These are phyloP conservation scores for Penicillium manginii DNA, from an alignment of 495 filamentous ascomycete genomes.

Conservation along the genomic window DNA sequence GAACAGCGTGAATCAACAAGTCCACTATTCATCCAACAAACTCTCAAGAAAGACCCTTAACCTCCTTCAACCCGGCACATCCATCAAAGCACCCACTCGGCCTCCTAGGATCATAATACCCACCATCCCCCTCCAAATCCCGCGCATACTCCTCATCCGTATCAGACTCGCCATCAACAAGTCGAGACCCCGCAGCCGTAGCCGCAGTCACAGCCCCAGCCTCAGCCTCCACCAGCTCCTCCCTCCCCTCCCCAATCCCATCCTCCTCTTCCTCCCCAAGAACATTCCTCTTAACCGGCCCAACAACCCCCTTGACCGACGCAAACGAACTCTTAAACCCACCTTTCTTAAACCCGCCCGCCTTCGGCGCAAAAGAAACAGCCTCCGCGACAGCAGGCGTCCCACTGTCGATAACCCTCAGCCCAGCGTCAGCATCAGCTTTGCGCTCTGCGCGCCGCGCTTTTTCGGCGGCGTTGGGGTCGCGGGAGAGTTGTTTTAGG, in stretches of 20 bases:
- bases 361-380: not conserved
- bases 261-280: slow-evolving; percentile 49
- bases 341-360: slow-evolving; percentile 61
- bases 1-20: too few relatives aligned
- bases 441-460: slow-evolving; percentile 73
- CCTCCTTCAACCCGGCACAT: slow-evolving; percentile 26
- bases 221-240: too few relatives aligned
- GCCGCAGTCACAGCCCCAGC: not conserved
- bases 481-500: slow-evolving; percentile 62
- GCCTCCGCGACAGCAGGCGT: too few relatives aligned
- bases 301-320: slow-evolving; percentile 41
- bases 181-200: not conserved
- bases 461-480: slow-evolving; percentile 59
- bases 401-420: slow-evolving; percentile 46
- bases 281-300: slow-evolving; percentile 48
- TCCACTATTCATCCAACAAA: too few relatives aligned
- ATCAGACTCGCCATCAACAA: slow-evolving; percentile 41
- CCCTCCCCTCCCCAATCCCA: slow-evolving; percentile 5
- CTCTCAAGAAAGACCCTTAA: not conserved
- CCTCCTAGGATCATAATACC: slow-evolving; percentile 54
- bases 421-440: slow-evolving; percentile 59
- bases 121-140: slow-evolving; percentile 37
- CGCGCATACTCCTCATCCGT: slow-evolving; percentile 50
- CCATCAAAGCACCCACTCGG: slow-evolving; percentile 54
- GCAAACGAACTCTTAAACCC: slow-evolving; percentile 67